These are phyloP conservation scores for Zygosaccharomyces sapae DNA, from an alignment of 1,139 yeast species.

Conservation along the genomic window DNA sequence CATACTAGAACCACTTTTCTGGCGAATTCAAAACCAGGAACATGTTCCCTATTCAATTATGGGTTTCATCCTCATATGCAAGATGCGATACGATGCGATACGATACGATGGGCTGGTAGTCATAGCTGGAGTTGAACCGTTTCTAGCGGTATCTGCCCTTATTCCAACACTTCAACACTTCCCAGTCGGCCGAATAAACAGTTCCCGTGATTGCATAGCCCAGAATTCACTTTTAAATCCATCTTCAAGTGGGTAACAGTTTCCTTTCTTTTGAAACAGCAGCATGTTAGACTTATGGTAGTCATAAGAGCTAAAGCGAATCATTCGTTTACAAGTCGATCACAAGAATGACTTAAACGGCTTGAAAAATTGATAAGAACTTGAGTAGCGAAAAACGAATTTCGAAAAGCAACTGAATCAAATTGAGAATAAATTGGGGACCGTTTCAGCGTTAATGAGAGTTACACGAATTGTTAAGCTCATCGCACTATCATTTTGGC, in stretches of 20 bases:
- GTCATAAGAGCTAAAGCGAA: neutral
- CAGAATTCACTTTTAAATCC: neutral
- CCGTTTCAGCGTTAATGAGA: too few relatives aligned
- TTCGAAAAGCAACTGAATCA: neutral
- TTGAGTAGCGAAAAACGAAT: neutral
- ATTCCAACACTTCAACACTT: neutral
- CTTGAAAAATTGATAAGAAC: neutral
- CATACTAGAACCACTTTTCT: neutral
- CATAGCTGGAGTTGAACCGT: neutral
- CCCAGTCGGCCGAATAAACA: neutral
- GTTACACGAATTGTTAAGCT: too few relatives aligned
- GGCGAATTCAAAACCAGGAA: neutral
- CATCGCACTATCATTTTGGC: neutral
- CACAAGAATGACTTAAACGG: neutral
- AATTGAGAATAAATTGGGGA: too few relatives aligned
- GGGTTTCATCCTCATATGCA: conserved; percentile 1
- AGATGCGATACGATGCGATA: neutral
- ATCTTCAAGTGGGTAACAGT: neutral
- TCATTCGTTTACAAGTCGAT: neutral
- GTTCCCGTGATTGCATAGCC: neutral
- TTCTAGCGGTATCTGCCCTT: neutral
- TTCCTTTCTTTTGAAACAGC: neutral
- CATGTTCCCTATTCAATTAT: conserved; percentile 3
- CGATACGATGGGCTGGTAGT: neutral
- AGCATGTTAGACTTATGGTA: neutral